These are phyloP conservation scores for Aspergillus sp. DNA, from an alignment of 2,329 filamentous ascomycete species.

Conservation along the genomic window DNA sequence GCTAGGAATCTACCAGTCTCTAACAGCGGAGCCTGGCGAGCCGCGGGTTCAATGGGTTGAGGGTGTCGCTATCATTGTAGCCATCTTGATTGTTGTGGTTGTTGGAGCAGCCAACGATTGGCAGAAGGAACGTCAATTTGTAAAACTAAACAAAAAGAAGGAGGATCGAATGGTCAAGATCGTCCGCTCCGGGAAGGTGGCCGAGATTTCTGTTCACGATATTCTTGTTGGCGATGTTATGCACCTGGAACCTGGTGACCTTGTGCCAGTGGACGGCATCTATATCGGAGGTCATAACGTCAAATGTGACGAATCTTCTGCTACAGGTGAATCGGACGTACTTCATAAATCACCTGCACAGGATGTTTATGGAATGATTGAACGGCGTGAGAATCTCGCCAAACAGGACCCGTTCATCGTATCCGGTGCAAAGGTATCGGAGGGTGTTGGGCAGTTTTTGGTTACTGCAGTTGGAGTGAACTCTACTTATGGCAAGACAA, in stretches of 20 bases:
- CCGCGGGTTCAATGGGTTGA: conserved; percentile 76
- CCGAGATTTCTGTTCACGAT: conserved; percentile 69
- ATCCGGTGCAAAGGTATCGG: conserved; percentile 74
- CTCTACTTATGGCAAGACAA: conserved; percentile 73
- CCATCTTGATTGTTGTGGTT: conserved; percentile 72
- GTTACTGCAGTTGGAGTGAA: conserved; percentile 73
- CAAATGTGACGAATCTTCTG: conserved; percentile 72
- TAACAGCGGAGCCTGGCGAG: conserved; percentile 54
- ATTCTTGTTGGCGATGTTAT: conserved; percentile 73
- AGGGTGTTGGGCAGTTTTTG: conserved; percentile 73
- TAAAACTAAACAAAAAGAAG: conserved; percentile 78
- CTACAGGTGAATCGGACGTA: conserved; percentile 73
- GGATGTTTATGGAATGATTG: conserved; percentile 64
- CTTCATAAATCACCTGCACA: conserved; percentile 66
- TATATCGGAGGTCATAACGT: conserved; percentile 66
- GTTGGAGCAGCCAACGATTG: conserved; percentile 79
- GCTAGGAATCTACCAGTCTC: conserved; percentile 72
- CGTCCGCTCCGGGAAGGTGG: conserved; percentile 69
- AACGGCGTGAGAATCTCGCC: conserved; percentile 58
- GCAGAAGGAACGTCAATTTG: conserved; percentile 79
- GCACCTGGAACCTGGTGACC: conserved; percentile 70
- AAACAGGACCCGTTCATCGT: conserved; percentile 79
- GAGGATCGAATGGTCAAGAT: conserved; percentile 73
- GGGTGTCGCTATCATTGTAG: conserved; percentile 75
- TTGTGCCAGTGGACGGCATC: conserved; percentile 71